Conservation (phyloP, 345 rosid species). For the Toxicodendron radicans region DNA sequence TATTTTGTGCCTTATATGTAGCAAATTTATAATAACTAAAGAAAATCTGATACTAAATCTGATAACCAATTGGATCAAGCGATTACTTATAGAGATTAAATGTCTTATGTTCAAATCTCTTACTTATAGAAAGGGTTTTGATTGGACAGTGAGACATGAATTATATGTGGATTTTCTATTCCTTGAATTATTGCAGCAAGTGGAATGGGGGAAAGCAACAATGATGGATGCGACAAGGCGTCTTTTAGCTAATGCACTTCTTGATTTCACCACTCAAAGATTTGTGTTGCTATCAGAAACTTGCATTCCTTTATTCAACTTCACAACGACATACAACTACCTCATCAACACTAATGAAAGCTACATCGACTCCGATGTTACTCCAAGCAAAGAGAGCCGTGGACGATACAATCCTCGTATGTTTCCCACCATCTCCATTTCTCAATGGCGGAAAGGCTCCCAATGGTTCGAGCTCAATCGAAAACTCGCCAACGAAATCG, state of each 20-base stretch:
- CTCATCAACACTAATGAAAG: constrained; percentile 38
- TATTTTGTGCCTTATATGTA: no score
- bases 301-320: constrained; percentile 56
- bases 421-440: constrained; percentile 38
- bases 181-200: constrained; percentile 22
- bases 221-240: constrained; percentile 55
- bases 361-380: constrained; percentile 42
- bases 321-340: constrained; percentile 40
- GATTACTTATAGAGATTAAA: no score
- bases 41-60: no score
- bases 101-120: no score
- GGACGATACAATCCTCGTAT: constrained; percentile 49
- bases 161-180: background rate
- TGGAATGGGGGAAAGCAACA: constrained; percentile 44
- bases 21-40: no score
- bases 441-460: constrained; percentile 46
- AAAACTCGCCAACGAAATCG: constrained; percentile 30
- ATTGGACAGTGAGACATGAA: no score
- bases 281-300: constrained; percentile 52
- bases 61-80: no score
- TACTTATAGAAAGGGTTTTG: no score
- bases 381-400: constrained; percentile 41
- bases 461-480: constrained; percentile 54
- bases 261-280: constrained; percentile 39
- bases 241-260: constrained; percentile 44